A percentile compares a stretch with the other conserved stretches of the same genome.
Conservation (phyloP, 2,329 filamentous ascomycete genomes). For the Xylariaceae sp. region DNA sequence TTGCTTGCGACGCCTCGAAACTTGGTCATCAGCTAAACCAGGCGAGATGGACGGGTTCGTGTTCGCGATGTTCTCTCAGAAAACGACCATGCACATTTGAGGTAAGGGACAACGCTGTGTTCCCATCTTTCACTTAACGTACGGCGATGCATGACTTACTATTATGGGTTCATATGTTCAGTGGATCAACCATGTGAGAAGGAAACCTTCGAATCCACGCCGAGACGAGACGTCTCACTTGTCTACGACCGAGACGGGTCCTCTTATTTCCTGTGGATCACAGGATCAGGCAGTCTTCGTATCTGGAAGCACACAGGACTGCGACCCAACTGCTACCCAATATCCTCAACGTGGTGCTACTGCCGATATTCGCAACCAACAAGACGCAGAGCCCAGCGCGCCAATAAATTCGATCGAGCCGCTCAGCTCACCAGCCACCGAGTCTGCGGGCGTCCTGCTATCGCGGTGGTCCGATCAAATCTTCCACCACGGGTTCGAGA, state of each 20-base stretch:
- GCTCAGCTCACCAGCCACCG: neutral
- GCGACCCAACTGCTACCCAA: neutral
- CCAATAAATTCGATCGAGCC: neutral
- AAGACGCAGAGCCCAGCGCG: neutral
- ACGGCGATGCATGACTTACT: neutral
- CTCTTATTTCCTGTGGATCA: neutral
- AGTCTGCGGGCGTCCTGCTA: neutral
- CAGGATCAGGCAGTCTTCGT: neutral
- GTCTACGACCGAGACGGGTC: neutral
- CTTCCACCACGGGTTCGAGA: slow-evolving; percentile 1
- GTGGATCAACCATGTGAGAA: neutral
- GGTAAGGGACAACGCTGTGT: slow-evolving; percentile 5
- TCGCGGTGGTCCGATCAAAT: neutral
- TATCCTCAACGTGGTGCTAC: neutral
- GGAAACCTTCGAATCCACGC: neutral
- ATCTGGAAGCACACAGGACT: neutral
- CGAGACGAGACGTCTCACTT: neutral
- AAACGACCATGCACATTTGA: slow-evolving; percentile 23
- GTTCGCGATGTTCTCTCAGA: slow-evolving; percentile 18
- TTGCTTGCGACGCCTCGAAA: slow-evolving; percentile 37
- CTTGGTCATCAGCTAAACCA: slow-evolving; percentile 13
- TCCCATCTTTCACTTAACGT: neutral
- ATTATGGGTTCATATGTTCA: too few species aligned
- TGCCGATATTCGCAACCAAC: neutral
- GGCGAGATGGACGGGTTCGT: slow-evolving; percentile 12